phyloP scores from a whole-genome alignment of 306 rosid species.

The Quercus wislizeni region DNA sequence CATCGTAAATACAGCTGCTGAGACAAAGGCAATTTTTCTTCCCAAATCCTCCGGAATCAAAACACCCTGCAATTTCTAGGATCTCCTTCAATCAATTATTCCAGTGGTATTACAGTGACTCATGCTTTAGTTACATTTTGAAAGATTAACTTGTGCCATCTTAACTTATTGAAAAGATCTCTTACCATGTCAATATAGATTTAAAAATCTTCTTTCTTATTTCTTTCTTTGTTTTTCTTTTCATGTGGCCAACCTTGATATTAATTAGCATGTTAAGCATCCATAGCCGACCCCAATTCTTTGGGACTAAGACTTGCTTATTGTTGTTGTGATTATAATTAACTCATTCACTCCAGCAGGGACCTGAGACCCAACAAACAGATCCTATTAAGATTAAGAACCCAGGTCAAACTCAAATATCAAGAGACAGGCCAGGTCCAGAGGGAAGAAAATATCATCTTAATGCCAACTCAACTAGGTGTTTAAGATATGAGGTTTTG shows the following conservation, averaged over 20 bases:
- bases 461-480: not conserved
- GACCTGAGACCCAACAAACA: not conserved
- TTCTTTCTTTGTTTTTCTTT: not conserved
- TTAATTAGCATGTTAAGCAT: no score
- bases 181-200: not conserved
- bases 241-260: no score
- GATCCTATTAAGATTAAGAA: not conserved
- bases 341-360: not conserved
- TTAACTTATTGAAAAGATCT: not conserved
- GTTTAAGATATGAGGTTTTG: not conserved
- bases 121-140: not conserved
- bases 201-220: not conserved
- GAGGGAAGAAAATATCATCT: not conserved
- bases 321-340: not conserved
- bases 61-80: not conserved
- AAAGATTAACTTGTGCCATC: not conserved
- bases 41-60: constrained; percentile 11
- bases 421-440: not conserved
- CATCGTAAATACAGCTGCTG: not conserved
- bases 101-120: not conserved
- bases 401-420: no score
- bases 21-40: constrained; percentile 3
- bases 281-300: no score
- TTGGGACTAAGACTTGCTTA: no score
- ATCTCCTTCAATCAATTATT: not conserved